phyloP scores from a whole-genome alignment of 2,329 filamentous ascomycete species.

The Fusarium neocosmosporiellum region DNA sequence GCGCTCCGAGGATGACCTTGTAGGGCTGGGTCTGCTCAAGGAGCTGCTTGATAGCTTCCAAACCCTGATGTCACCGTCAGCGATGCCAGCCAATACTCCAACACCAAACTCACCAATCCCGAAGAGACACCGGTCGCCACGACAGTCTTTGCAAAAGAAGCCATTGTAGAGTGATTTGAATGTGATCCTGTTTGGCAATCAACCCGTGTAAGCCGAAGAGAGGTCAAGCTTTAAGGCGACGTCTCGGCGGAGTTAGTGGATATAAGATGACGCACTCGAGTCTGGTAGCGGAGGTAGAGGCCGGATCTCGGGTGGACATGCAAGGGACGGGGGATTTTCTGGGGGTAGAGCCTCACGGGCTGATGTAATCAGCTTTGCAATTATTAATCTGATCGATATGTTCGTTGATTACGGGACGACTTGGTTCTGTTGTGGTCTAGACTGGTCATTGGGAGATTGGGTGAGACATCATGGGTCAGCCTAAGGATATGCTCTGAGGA shows the following conservation, averaged over 20 bases:
- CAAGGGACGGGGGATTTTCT: neutral
- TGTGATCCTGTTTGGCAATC: neutral
- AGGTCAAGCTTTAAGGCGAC: conserved; percentile 1
- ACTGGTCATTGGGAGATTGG: neutral
- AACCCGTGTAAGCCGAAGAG: neutral
- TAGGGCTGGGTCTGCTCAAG: conserved; percentile 58
- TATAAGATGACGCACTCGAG: conserved; percentile 30
- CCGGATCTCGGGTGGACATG: neutral
- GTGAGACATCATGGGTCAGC: neutral
- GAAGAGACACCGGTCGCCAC: conserved; percentile 63
- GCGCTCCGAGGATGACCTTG: conserved; percentile 61
- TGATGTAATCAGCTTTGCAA: neutral
- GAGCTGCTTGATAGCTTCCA: conserved; percentile 64
- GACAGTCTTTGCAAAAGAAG: conserved; percentile 58
- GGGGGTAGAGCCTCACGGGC: neutral
- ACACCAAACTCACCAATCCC: conserved; percentile 55
- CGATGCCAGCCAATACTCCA: neutral
- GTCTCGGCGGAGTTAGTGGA: conserved; percentile 38
- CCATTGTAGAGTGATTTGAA: conserved; percentile 43
- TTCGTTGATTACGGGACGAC: neutral
- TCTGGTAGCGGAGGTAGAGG: conserved; percentile 17
- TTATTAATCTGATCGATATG: conserved; percentile 19
- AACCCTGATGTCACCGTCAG: conserved; percentile 52
- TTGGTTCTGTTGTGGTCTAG: neutral
- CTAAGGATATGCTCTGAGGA: neutral